phyloP scores from a whole-genome alignment of 2,329 filamentous ascomycete genomes.

The Pyricularia sp. region DNA sequence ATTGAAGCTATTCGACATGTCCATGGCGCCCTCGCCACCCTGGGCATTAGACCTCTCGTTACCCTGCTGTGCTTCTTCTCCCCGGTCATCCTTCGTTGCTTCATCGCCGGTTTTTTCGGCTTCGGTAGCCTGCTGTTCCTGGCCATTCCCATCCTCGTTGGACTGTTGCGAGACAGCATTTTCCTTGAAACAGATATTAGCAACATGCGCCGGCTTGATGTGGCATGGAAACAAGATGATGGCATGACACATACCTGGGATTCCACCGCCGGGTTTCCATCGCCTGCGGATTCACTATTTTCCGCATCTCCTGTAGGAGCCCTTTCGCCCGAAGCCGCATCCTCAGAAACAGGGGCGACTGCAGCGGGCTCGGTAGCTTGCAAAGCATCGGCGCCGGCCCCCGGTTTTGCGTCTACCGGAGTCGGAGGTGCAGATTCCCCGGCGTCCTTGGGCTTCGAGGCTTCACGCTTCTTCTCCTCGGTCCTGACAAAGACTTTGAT shows the following conservation, averaged over 20 bases:
- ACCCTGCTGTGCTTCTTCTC: neutral
- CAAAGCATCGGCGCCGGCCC: neutral
- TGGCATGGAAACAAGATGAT: neutral
- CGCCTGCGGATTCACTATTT: neutral
- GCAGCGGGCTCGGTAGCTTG: neutral
- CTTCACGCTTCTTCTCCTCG: constrained; percentile 80
- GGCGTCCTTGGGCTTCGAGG: constrained; percentile 42
- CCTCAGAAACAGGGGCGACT: neutral
- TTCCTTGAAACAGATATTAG: neutral
- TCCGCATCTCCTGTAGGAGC: neutral
- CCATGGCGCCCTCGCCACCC: constrained; percentile 1
- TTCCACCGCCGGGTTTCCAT: neutral
- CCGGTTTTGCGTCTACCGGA: constrained; percentile 28
- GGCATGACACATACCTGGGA: neutral
- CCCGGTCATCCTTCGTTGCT: neutral
- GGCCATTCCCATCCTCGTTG: neutral
- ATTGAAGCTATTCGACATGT: constrained; percentile 6
- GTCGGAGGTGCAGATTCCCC: constrained; percentile 28
- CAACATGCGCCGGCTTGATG: neutral
- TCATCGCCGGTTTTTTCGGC: constrained; percentile 1
- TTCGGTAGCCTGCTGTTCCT: constrained; percentile 2
- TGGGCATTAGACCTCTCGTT: constrained; percentile 1
- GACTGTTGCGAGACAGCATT: neutral
- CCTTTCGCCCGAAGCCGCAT: neutral
- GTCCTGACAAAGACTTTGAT: constrained; percentile 86